Base-by-base conservation (phyloP, 2,329 filamentous ascomycete species). In the Bisporella sp. region DNA sequence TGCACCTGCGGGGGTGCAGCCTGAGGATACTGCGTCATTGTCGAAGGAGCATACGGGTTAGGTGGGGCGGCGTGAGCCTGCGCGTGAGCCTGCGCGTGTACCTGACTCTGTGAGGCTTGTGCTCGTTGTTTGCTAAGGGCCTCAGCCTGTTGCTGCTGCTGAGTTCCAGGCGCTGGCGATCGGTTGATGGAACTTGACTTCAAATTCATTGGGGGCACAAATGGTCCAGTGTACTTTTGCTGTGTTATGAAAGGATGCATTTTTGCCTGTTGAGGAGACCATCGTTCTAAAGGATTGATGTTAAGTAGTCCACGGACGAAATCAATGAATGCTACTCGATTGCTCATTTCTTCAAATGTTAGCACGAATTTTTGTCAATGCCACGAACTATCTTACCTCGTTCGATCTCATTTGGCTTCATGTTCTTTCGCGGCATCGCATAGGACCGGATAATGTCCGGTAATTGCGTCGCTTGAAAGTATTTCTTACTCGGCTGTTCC, bases 401-500 rank as follows among this genome's bases (percentile, higher is more conserved):
- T 62, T 99, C 93, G 57, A 99, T 85, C 71, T 99, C 93, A 60
- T 83, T 87, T 68, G 87, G 90, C 73, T 99, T 99, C 93, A 99
- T 99, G 64, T 96, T 96, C 73, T 99, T 99, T 63, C 93, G 80
- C 45, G 93, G 93, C 92, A 99, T 96, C 5, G 93, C 87, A 66
- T 99, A 99, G 50, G 88, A 90, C 66, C 95, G 89, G 72, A 99
- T 97, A 57, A 99, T 99, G 59, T 99, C 93, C 4, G 92, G 92
- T 48, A 99, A 73, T 1, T 90, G 95, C 40, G 83, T 96, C 35
- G 91, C 90, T 62, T 92, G 88, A 72, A 99, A 99, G 69, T 99
- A 99, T 71, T 97, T 97, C 76, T 99, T 99, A 80, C 93, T 99
- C 28, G 93, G 93, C 68, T 97, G 93, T 69, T 99, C 93, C 68